Evolutionary conservation across 1,139 yeast species (phyloP).

Genomic region (Diutina rugosa): DNA sequence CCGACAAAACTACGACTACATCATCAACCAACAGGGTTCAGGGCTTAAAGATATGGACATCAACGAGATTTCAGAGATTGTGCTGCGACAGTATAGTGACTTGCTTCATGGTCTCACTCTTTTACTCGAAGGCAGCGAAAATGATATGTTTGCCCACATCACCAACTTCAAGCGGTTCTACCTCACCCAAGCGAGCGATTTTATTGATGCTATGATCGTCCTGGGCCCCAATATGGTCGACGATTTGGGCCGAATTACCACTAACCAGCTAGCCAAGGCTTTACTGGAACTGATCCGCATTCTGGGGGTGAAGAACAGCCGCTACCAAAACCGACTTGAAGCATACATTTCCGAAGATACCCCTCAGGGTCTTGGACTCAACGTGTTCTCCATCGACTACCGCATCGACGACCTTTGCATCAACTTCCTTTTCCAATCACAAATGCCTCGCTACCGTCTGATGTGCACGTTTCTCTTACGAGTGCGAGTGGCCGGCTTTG

Average conservation of each 20-base stretch:
- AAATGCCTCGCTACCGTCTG: not conserved
- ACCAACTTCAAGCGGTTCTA: conserved; percentile 52
- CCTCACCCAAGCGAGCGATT: conserved; percentile 66
- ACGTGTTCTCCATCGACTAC: not conserved
- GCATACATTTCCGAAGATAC: conserved; percentile 57
- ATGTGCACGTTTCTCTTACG: not conserved
- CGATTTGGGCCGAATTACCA: conserved; percentile 46
- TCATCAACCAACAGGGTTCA: conserved; percentile 14
- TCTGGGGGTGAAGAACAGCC: conserved; percentile 43
- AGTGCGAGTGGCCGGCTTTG: not conserved
- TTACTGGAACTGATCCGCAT: conserved; percentile 53
- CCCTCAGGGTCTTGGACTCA: conserved; percentile 9
- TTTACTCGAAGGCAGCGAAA: conserved; percentile 30
- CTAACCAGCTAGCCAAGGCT: conserved; percentile 54
- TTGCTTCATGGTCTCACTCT: conserved; percentile 40
- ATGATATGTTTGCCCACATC: conserved; percentile 43
- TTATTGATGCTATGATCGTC: conserved; percentile 50
- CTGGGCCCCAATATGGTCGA: conserved; percentile 44
- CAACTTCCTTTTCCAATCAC: not conserved
- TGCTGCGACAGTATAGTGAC: conserved; percentile 43
- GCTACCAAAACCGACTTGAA: conserved; percentile 40
- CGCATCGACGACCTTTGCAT: not conserved
- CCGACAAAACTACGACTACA: conserved; percentile 21
- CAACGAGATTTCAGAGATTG: conserved; percentile 16
- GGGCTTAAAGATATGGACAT: conserved; percentile 22